phyloP scores from a whole-genome alignment of 352 stramenopile genomes.

The Globisporangium iwayamae region DNA sequence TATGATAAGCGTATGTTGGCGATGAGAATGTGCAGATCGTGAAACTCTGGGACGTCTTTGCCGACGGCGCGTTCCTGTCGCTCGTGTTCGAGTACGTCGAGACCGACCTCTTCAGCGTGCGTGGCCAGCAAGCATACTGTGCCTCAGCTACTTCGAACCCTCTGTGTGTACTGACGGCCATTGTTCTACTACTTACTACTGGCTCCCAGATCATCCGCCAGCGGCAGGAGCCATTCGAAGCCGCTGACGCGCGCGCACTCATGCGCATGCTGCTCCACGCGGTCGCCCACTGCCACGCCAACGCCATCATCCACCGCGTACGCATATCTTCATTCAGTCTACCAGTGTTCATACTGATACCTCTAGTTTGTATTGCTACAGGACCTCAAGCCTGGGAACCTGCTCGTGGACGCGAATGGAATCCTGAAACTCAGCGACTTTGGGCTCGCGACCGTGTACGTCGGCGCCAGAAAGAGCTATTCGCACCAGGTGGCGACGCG shows the following conservation, averaged over 20 bases:
- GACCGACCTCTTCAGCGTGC: conserved; percentile 51
- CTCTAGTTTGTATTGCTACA: conserved; percentile 9
- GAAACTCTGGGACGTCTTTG: conserved; percentile 53
- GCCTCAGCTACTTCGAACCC: no score
- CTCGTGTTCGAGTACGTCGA: conserved; percentile 76
- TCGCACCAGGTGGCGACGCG: conserved; percentile 77
- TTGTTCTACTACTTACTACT: neutral
- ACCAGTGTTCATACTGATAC: neutral
- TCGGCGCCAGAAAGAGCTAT: conserved; percentile 33
- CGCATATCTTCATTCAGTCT: neutral
- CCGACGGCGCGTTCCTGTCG: conserved; percentile 51
- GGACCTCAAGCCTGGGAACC: conserved; percentile 76
- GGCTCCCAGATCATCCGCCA: conserved; percentile 37
- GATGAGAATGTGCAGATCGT: conserved; percentile 36
- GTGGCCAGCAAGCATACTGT: neutral
- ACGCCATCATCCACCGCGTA: conserved; percentile 65
- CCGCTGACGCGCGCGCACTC: conserved; percentile 46
- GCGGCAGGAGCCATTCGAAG: conserved; percentile 28
- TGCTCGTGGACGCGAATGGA: conserved; percentile 46
- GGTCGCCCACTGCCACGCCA: conserved; percentile 55
- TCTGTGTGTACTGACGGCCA: no score
- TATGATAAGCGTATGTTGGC: neutral
- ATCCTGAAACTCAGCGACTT: conserved; percentile 80
- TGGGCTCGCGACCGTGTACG: conserved; percentile 69
- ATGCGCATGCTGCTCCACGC: conserved; percentile 68